phyloP scores from a whole-genome alignment of 2,329 filamentous ascomycete genomes.

The Pestalotiopsis sp. region DNA sequence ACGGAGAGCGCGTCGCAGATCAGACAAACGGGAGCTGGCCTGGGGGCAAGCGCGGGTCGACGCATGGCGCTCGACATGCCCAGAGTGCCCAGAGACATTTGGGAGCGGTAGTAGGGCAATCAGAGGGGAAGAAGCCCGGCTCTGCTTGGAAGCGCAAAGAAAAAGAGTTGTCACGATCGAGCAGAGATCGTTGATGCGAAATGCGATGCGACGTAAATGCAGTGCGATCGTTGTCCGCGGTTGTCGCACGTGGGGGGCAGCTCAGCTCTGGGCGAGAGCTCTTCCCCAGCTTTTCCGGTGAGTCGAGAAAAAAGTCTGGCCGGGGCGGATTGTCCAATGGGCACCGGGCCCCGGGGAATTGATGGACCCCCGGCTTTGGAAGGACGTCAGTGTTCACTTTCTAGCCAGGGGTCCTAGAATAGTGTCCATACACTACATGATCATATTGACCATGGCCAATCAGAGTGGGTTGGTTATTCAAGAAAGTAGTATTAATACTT shows the following conservation, averaged over 20 bases:
- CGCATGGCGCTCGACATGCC: slow-evolving; percentile 10
- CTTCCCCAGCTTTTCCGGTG: neutral
- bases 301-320: neutral
- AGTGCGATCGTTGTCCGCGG: neutral
- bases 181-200: neutral
- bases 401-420: neutral
- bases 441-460: neutral
- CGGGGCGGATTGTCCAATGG: neutral
- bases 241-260: neutral
- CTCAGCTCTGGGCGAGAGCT: neutral
- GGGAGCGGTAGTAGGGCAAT: neutral
- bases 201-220: neutral
- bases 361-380: too few relatives aligned
- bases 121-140: neutral
- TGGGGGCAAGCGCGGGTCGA: slow-evolving; percentile 4
- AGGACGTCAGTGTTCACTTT: neutral
- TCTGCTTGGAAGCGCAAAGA: neutral
- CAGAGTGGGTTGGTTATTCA: neutral
- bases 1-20: slow-evolving; percentile 33
- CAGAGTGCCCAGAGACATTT: slow-evolving; percentile 7
- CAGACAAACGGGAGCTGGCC: slow-evolving; percentile 23
- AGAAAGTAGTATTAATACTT: neutral
- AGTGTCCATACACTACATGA: neutral
- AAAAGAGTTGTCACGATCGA: neutral
- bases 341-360: neutral